These are phyloP conservation scores for Micromonas commoda DNA, from an alignment of 139 green algal species.

Conservation along the genomic window DNA sequence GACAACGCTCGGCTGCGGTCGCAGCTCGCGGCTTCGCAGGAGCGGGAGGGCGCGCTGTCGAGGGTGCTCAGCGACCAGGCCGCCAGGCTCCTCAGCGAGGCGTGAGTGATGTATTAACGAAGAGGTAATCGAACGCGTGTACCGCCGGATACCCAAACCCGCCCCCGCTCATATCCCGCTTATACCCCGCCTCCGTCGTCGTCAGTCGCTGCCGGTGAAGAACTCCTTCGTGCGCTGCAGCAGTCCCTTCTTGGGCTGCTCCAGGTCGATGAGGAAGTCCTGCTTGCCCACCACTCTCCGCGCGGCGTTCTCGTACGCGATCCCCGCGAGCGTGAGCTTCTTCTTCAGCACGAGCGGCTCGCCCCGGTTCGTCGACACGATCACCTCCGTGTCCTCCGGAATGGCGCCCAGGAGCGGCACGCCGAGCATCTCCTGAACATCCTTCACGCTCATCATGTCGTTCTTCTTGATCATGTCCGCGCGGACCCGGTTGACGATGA, in stretches of 20 bases:
- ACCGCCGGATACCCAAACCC: too few relatives aligned
- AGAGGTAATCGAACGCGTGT: not conserved
- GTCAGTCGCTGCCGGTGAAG: constrained; percentile 21
- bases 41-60: not conserved
- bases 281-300: constrained; percentile 67
- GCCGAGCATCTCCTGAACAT: constrained; percentile 85
- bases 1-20: not conserved
- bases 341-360: constrained; percentile 84
- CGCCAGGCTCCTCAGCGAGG: not conserved
- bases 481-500: constrained; percentile 82
- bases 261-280: constrained; percentile 67
- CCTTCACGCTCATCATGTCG: constrained; percentile 86
- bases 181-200: too few relatives aligned
- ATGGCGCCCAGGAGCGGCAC: constrained; percentile 69
- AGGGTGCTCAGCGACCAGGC: not conserved
- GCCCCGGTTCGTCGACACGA: constrained; percentile 79
- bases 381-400: constrained; percentile 74
- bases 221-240: constrained; percentile 60
- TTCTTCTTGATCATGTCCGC: constrained; percentile 81
- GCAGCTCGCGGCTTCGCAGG: not conserved
- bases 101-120: not conserved
- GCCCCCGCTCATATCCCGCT: too few relatives aligned
- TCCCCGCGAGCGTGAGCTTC: constrained; percentile 74
- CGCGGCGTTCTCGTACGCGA: constrained; percentile 79
- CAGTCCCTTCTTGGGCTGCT: constrained; percentile 56